Percentiles rank a stretch among this genome's conserved stretches.
phyloP scores from a whole-genome alignment of 768 basidiomycete genomes.

The Phlegmacium glaucopus region DNA sequence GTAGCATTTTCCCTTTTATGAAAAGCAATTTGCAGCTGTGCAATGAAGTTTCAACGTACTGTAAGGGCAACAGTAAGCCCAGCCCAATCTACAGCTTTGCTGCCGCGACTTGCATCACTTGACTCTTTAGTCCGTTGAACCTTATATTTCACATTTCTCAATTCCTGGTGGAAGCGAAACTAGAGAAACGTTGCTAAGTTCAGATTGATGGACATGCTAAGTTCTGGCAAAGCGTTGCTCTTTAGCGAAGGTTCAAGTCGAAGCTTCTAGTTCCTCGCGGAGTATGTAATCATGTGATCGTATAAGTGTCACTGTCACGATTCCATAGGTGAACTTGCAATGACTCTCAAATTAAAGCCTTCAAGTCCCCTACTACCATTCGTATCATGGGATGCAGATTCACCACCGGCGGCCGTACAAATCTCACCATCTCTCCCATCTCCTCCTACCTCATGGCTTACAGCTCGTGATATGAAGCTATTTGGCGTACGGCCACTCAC shows the following conservation, averaged over 20 bases:
- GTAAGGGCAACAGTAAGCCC: too few species aligned
- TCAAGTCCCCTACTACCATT: constrained; percentile 50
- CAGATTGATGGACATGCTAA: constrained; percentile 37
- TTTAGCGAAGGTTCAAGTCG: constrained; percentile 46
- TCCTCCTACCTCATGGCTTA: constrained; percentile 83
- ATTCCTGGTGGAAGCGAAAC: constrained; percentile 42
- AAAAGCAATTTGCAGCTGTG: too few species aligned
- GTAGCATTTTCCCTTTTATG: neutral
- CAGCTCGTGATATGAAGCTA: constrained; percentile 83
- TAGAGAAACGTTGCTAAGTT: constrained; percentile 39
- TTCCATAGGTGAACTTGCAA: constrained; percentile 11
- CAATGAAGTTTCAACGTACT: too few species aligned
- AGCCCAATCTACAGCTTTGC: constrained; percentile 30
- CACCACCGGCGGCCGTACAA: constrained; percentile 34
- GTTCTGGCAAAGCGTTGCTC: constrained; percentile 48
- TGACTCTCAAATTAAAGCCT: constrained; percentile 46
- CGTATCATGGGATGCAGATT: constrained; percentile 50
- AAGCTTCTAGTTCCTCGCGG: constrained; percentile 44
- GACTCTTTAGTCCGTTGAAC: too few species aligned
- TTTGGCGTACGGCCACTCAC: constrained; percentile 77
- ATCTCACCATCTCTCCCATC: constrained; percentile 45
- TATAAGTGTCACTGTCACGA: neutral
- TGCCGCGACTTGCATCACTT: constrained; percentile 38
- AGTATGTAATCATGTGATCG: neutral
- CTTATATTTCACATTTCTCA: too few species aligned